These are phyloP conservation scores for Hypoxylon intermedium DNA, from an alignment of 495 filamentous ascomycete genomes.

Conservation along the genomic window DNA sequence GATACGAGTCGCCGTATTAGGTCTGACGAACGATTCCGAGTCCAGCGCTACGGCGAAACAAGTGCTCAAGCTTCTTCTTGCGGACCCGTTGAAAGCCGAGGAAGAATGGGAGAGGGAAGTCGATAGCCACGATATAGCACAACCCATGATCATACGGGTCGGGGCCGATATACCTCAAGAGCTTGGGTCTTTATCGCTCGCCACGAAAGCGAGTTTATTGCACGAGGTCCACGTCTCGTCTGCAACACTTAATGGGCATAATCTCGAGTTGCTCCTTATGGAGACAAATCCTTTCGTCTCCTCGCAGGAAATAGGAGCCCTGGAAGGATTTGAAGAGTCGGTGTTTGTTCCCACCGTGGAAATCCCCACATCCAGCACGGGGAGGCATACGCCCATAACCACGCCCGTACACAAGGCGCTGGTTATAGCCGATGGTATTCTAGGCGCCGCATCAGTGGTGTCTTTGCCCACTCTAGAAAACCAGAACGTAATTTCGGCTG, in stretches of 20 bases:
- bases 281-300: slow-evolving; percentile 55
- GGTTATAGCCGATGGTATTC: slow-evolving; percentile 71
- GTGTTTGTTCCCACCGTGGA: slow-evolving; percentile 77
- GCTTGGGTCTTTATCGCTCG: slow-evolving; percentile 33
- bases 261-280: slow-evolving; percentile 81
- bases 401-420: slow-evolving; percentile 88
- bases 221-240: slow-evolving; percentile 65
- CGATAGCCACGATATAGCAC: slow-evolving; percentile 51
- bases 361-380: slow-evolving; percentile 65
- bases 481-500: slow-evolving; percentile 45
- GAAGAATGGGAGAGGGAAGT: slow-evolving; percentile 76
- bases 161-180: slow-evolving; percentile 31
- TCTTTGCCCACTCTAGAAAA: slow-evolving; percentile 46
- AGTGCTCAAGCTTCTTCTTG: slow-evolving; percentile 74
- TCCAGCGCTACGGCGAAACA: slow-evolving; percentile 54
- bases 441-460: slow-evolving; percentile 52
- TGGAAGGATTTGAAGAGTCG: slow-evolving; percentile 56
- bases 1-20: slow-evolving; percentile 72
- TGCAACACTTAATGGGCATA: slow-evolving; percentile 67
- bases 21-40: slow-evolving; percentile 45
- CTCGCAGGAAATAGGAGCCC: slow-evolving; percentile 40
- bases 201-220: slow-evolving; percentile 44
- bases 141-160: slow-evolving; percentile 57
- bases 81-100: slow-evolving; percentile 73
- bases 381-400: slow-evolving; percentile 67